A percentile compares a stretch with the other conserved stretches of the same genome.
phyloP scores from a whole-genome alignment of 208 protist species.

The Crithidia mellificae region DNA sequence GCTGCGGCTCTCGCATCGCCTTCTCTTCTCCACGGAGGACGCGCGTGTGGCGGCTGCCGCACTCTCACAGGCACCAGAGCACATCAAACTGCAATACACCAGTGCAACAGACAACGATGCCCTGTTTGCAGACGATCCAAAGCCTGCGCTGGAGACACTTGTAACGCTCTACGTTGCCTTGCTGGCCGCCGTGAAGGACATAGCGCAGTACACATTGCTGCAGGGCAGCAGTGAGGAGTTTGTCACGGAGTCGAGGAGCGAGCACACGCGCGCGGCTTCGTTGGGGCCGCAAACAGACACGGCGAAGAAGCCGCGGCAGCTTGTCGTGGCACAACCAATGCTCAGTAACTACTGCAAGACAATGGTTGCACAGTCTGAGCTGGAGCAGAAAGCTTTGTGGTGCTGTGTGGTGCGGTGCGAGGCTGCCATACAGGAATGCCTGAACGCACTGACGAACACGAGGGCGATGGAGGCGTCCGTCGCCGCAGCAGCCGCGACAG shows the following conservation, averaged over 20 bases:
- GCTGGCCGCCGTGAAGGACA: not conserved
- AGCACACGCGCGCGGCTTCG: no score
- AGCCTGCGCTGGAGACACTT: slow-evolving; percentile 18
- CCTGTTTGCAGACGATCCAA: not conserved
- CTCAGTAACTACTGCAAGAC: not conserved
- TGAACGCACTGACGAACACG: not conserved
- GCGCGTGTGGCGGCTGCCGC: not conserved
- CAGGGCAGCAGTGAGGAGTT: no score
- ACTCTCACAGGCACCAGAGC: not conserved
- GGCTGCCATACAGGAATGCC: not conserved
- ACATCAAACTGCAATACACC: not conserved
- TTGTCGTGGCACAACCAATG: not conserved
- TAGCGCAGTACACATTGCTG: no score
- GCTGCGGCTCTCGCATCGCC: not conserved
- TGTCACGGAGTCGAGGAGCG: no score
- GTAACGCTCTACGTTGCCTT: slow-evolving; percentile 21
- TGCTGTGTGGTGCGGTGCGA: slow-evolving; percentile 16
- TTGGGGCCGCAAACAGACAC: no score
- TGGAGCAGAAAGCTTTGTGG: not conserved
- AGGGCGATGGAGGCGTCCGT: not conserved
- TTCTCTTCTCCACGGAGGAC: slow-evolving; percentile 3
- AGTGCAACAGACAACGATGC: not conserved
- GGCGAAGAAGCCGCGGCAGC: not conserved
- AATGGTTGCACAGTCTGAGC: not conserved
- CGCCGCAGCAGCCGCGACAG: not conserved